Base-by-base conservation (phyloP, 257 asterid species). In the Solanum chmielewskii region DNA sequence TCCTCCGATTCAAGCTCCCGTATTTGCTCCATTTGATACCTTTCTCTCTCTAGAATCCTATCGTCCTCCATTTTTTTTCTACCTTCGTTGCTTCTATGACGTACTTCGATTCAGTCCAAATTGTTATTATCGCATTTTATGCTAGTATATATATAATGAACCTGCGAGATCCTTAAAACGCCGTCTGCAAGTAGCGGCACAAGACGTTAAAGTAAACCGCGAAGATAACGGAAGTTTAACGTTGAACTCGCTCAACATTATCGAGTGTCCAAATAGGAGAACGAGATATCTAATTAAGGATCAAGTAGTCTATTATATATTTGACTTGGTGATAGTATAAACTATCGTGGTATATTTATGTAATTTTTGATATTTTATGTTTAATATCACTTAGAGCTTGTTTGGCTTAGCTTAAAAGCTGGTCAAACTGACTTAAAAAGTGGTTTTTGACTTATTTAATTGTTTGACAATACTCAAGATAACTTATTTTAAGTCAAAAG, bases 1-100 rank as follows among this genome's bases (percentile, higher is more conserved):
- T 95, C 98, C 91, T 95, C 98, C 5, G 88, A 86, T 45, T 95
- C 98, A 83, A 95, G 98, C 92, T 90, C 89, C 39, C 90, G 88
- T 86, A 95, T 93, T 86, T 93, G 96, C 91, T 93, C 95, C 86
- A 95, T 95, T 91, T 92, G 98, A 75, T 88, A 88, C 94, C 97
- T 92, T 69, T 94, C 98, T 23, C 86, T 92, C 92, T 92, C 98
- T 5, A 92, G 88, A 86, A 94, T 87, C 56, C 91, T 44, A 29
- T 89, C 93, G 82, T 91, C 90, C 29, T 88, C 96, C 94, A 92
- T 93, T 80, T 74, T 37, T 62, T 16, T 74, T 31, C 84, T 59
- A 80, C 25, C 47, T 45, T 18, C 64, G 64, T 52, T 52, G 62
- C 62, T 52, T 52, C 62, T 2, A 9, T 52, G 62, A n/a, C 62